phyloP scores from a whole-genome alignment of 208 protist genomes.

The Leishmania tarentolae region DNA sequence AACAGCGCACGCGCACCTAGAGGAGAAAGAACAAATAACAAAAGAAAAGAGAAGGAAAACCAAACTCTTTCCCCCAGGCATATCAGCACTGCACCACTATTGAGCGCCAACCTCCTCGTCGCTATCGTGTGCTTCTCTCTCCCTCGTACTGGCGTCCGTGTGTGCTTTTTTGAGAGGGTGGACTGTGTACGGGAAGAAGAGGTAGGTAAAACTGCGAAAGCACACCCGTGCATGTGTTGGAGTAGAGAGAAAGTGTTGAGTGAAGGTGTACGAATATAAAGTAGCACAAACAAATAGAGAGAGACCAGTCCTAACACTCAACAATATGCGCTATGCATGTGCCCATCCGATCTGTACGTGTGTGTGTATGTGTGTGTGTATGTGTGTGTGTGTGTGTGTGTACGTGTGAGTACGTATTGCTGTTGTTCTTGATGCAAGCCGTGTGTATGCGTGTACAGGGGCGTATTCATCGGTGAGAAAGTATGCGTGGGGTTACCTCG shows the following conservation, averaged over 20 bases:
- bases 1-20: neutral
- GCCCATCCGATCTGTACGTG: neutral
- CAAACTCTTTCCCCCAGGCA: neutral
- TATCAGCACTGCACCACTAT: neutral
- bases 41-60: conserved; percentile 13
- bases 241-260: neutral
- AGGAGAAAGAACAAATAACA: conserved; percentile 8
- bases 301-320: neutral
- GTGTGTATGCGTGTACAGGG: conserved; percentile 6
- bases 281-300: neutral
- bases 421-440: neutral
- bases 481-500: neutral
- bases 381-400: neutral
- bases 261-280: conserved; percentile 10
- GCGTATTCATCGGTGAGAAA: neutral
- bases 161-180: neutral
- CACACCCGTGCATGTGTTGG: conserved; percentile 19
- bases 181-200: neutral
- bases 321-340: neutral
- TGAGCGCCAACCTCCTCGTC: neutral
- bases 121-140: neutral
- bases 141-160: neutral
- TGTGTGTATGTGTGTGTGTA: neutral
- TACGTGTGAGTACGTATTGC: neutral
- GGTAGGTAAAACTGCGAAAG: neutral